Evolutionary conservation across 2,329 filamentous ascomycete species (phyloP), one percentile per base, ranked within the genome.

Genomic region (Alternaria ventricosa): DNA sequence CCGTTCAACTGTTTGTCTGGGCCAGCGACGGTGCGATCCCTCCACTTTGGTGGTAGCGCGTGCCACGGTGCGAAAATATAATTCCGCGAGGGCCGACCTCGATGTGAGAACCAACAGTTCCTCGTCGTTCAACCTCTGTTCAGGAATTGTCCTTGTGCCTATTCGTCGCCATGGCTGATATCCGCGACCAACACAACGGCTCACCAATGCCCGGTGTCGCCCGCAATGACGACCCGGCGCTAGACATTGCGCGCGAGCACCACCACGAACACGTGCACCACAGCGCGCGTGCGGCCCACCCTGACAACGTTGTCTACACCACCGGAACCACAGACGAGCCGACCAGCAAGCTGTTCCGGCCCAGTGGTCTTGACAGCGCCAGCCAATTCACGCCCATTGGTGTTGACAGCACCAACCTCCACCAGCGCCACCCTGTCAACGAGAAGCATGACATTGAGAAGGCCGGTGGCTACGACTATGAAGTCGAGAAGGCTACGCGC

Each of bases 401-500:
- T 18, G 70, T 64, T 49, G 82, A 84, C 68, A 80, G 82, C 36
- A 18, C 36, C 68, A 72, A 69, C n/a, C 70, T 78, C 20, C 80
- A 82, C 55, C 72, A 78, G 49, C 75, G 77, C 18, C 67, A 75
- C 46, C 61, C 70, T 27, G 30, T 23, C 27, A 76, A 78, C 55
- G 70, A 72, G 55, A 65, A 65, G 44, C 67, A 65, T 51, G 74
- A 74, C 50, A 66, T 78, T 27, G 79, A 79, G 63, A 80, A 81
- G 66, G 70, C 70, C 3, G 77, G 72, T 53, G 74, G 70, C 4
- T 66, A 75, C 51, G 74, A 78, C 49, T 77, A 78, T 44, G 78
- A 83, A 69, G 61, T 70, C 25, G 82, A 83, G 59, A 83, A 84
- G 69, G 78, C 78, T 12, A 73, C 71, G 5, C 69, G 67, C 60